Evolutionary conservation across 805 yeast genomes (phyloP).

Genomic region (Brettanomyces bruxellensis): DNA sequence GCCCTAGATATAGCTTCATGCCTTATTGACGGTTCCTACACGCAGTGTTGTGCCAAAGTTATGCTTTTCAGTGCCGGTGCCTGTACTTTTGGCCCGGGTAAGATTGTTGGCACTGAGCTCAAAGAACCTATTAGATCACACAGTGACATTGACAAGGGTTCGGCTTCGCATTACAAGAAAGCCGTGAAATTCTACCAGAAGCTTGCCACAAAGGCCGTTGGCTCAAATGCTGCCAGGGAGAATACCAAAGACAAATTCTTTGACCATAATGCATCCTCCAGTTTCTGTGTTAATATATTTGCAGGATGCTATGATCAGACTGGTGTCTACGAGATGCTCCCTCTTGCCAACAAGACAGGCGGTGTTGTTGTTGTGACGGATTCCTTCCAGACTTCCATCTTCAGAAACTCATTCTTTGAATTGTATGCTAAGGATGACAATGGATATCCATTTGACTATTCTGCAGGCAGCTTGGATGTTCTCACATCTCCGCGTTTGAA

Average conservation of each 20-base stretch:
- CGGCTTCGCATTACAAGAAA: conserved; percentile 79
- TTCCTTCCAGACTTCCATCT: conserved; percentile 90
- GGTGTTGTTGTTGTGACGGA: conserved; percentile 84
- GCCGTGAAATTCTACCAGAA: conserved; percentile 76
- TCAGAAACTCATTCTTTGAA: conserved; percentile 85
- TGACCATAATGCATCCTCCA: conserved; percentile 35
- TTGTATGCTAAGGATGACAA: conserved; percentile 81
- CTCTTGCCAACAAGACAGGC: conserved; percentile 77
- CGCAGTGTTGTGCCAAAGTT: conserved; percentile 82
- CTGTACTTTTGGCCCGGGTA: conserved; percentile 89
- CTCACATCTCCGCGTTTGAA: conserved; percentile 82
- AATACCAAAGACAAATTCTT: conserved; percentile 28
- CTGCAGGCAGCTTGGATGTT: conserved; percentile 82
- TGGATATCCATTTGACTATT: conserved; percentile 81
- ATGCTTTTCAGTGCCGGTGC: conserved; percentile 93
- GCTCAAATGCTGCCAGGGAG: conserved; percentile 14
- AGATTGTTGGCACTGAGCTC: conserved; percentile 83
- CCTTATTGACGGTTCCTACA: conserved; percentile 71
- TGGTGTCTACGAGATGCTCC: conserved; percentile 90
- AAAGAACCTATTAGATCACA: conserved; percentile 97
- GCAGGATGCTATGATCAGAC: conserved; percentile 96
- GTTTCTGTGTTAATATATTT: conserved; percentile 81
- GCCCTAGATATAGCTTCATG: conserved; percentile 82
- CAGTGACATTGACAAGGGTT: conserved; percentile 88
- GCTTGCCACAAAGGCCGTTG: conserved; percentile 63